phyloP scores from a whole-genome alignment of 495 filamentous ascomycete genomes.

The Hyaloscypha bicolor region DNA sequence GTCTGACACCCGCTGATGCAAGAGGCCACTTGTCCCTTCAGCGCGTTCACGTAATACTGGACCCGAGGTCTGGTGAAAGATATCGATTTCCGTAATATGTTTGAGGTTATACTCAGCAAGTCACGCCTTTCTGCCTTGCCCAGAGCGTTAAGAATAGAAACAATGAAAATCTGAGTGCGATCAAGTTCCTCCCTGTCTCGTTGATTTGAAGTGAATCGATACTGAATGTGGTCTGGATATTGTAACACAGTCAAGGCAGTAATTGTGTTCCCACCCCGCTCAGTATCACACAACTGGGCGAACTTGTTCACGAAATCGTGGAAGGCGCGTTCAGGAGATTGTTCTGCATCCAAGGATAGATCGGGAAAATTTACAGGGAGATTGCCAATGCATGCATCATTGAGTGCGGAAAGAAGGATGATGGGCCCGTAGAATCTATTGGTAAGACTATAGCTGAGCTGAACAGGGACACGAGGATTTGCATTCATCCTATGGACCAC shows the following conservation, averaged over 20 bases:
- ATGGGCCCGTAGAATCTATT: conserved; percentile 17
- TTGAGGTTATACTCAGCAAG: not conserved
- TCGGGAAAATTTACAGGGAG: conserved; percentile 4
- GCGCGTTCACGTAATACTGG: not conserved
- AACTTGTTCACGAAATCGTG: conserved; percentile 36
- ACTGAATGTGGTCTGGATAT: conserved; percentile 20
- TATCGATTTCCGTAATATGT: conserved; percentile 11
- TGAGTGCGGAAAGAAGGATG: conserved; percentile 6
- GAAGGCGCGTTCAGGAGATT: conserved; percentile 27
- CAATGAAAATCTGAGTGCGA: conserved; percentile 12
- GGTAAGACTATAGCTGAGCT: not conserved
- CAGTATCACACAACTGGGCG: conserved; percentile 33
- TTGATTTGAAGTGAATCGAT: conserved; percentile 31
- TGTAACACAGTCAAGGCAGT: conserved; percentile 31
- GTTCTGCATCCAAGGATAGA: not conserved
- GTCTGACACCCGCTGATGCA: conserved; percentile 14
- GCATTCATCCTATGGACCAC: not conserved
- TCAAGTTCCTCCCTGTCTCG: conserved; percentile 6
- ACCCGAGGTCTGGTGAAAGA: conserved; percentile 6
- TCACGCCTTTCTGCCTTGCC: not conserved
- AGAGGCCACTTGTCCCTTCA: not conserved
- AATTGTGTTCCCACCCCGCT: conserved; percentile 25
- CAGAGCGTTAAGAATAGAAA: conserved; percentile 3
- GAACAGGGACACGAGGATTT: not conserved
- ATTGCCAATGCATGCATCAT: not conserved